A percentile compares a stretch with the other conserved stretches of the same genome.
Evolutionary conservation across 2,329 filamentous ascomycete species (phyloP).

Genomic region (Camillea tinctor): DNA sequence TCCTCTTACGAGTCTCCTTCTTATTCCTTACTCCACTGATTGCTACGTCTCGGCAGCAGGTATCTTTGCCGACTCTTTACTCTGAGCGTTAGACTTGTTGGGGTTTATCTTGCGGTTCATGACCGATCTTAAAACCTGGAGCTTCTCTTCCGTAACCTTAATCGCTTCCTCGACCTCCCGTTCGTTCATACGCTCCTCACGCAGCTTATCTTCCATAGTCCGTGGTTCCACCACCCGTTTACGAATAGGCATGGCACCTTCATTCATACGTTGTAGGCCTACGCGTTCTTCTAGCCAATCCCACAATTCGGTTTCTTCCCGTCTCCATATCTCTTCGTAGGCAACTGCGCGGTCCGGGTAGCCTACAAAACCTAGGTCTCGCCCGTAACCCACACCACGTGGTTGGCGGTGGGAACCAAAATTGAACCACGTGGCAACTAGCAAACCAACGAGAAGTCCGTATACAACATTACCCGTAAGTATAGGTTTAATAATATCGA

Average conservation of each 20-base stretch:
- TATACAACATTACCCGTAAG: constrained; percentile 77
- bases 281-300: constrained; percentile 88
- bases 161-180: constrained; percentile 79
- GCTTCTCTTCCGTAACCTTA: constrained; percentile 78
- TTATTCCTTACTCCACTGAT: neutral
- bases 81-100: constrained; percentile 13
- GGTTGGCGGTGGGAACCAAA: constrained; percentile 49
- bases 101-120: constrained; percentile 55
- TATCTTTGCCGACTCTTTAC: constrained; percentile 7
- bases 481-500: constrained; percentile 68
- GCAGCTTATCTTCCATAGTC: constrained; percentile 58
- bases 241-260: constrained; percentile 38
- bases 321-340: constrained; percentile 90
- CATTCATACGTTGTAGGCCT: constrained; percentile 62
- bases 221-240: constrained; percentile 53
- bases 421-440: constrained; percentile 74
- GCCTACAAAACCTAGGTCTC: constrained; percentile 40
- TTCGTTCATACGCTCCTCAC: constrained; percentile 64
- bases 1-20: neutral
- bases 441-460: constrained; percentile 67
- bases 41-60: neutral
- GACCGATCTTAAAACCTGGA: constrained; percentile 73
- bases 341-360: constrained; percentile 70
- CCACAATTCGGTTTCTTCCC: constrained; percentile 87
- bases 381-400: constrained; percentile 37